A percentile compares a stretch with the other conserved stretches of the same genome.
Conservation (phyloP, 1,284 basidiomycete genomes). For the Porogramme epimiltina region DNA sequence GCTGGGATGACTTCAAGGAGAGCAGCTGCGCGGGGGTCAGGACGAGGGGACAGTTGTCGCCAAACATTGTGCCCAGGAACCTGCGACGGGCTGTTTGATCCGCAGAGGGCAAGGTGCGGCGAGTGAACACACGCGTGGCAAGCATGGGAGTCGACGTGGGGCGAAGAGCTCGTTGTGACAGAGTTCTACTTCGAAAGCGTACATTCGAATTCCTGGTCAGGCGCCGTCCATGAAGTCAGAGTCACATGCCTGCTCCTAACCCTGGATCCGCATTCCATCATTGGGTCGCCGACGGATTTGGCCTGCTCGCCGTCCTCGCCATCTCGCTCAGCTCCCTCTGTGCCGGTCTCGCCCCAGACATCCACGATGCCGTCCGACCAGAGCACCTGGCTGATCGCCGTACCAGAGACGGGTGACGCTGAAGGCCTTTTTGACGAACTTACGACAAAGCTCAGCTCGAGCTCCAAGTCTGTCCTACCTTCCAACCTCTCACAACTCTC, state of each 20-base stretch:
- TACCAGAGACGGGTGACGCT: constrained; percentile 75
- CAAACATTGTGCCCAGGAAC: constrained; percentile 21
- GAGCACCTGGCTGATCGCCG: constrained; percentile 79
- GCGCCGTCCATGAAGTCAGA: background rate
- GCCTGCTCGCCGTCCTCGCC: constrained; percentile 13
- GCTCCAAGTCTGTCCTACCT: constrained; percentile 52
- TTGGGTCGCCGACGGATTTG: constrained; percentile 8
- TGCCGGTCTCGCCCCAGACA: background rate
- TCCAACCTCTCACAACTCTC: constrained; percentile 56
- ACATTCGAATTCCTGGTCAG: no score
- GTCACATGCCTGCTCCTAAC: constrained; percentile 15
- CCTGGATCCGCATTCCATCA: constrained; percentile 12
- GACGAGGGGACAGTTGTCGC: constrained; percentile 46
- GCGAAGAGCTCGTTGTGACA: no score
- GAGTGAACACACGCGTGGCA: background rate
- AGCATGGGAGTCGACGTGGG: no score
- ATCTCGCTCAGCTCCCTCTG: constrained; percentile 5
- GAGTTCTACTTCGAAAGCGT: no score
- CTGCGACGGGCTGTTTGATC: background rate
- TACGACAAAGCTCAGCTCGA: constrained; percentile 44
- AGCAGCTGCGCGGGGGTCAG: constrained; percentile 51
- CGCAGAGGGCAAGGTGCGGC: background rate
- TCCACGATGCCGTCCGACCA: constrained; percentile 80
- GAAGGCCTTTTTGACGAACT: constrained; percentile 66
- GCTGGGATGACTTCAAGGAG: constrained; percentile 1